Evolutionary conservation across 2,329 filamentous ascomycete species (phyloP), one percentile per base, ranked within the genome.

Genomic region (Talaromyces islandicus): DNA sequence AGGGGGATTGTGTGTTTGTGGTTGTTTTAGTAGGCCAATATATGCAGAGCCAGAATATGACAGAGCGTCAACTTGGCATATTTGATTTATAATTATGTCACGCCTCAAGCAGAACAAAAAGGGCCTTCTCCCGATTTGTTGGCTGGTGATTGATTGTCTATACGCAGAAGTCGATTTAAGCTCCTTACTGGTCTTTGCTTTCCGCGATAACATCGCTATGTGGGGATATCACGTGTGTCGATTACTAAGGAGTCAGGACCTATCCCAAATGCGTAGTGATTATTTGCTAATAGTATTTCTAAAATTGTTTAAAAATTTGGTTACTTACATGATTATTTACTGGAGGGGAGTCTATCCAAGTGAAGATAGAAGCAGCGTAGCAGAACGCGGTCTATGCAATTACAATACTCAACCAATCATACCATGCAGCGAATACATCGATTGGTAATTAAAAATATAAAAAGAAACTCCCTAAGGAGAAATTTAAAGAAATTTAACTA

Each of bases 1-100:
- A 19, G 29, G 21, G 32, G 21, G 32, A 65, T 67, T 81, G 68
- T 50, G 19, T 25, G 52, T 53, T 59, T 53, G 52, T 50, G 24
- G 27, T 61, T 24, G n/a, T 46, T 12, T 46, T 9, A 24, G 21
- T 9, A 24, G 9, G 19, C 11, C 21, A 12, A 46, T 21, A 11
- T 24, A 12, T 12, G 41, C 21, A 7, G 21, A 12, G 41, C 9
- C 11, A 24, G 43, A 27, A 11, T 46, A 21, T 46, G 43, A 46
- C 9, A 24, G 19, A n/a, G 35, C 12, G 12, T 46, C 9, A 46
- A 46, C 11, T 46, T 19, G 21, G 24, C n/a, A 46, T 21, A 24
- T 46, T 43, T 19, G 24, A 21, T 24, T 46, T 46, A 24, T 46
- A 24, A 12, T 24, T 46, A 19, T 46, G 19, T 7, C 19, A 46